Percentiles rank a stretch among this genome's conserved stretches.
These are phyloP conservation scores for Gossypium laxum DNA, from an alignment of 441 rosid genomes.

Conservation along the genomic window DNA sequence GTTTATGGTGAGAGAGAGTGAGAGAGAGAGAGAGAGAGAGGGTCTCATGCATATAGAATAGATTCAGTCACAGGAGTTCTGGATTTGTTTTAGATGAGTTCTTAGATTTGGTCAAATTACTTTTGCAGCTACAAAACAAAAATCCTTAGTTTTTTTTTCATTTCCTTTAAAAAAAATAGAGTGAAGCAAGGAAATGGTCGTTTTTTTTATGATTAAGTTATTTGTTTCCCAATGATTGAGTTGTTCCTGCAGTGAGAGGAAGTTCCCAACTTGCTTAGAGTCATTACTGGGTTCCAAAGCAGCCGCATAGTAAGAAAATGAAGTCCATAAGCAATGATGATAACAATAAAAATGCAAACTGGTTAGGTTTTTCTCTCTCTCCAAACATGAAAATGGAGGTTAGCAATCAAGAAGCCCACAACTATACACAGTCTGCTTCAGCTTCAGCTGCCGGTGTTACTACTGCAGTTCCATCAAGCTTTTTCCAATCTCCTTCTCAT, in stretches of 20 bases:
- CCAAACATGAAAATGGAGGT: slow-evolving; percentile 69
- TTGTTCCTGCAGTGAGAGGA: slow-evolving; percentile 28
- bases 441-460: slow-evolving; percentile 22
- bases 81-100: slow-evolving; percentile 28
- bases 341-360: slow-evolving; percentile 27
- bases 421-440: slow-evolving; percentile 24
- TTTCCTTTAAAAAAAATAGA: neutral
- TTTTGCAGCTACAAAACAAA: slow-evolving; percentile 27
- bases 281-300: slow-evolving; percentile 12
- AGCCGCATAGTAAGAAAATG: slow-evolving; percentile 33
- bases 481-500: slow-evolving; percentile 31
- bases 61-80: slow-evolving; percentile 35
- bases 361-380: slow-evolving; percentile 76
- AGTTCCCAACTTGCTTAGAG: slow-evolving; percentile 19
- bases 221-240: slow-evolving; percentile 53
- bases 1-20: slow-evolving; percentile 18
- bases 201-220: slow-evolving; percentile 28
- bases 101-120: slow-evolving; percentile 32
- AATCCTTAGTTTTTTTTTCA: neutral
- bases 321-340: slow-evolving; percentile 53
- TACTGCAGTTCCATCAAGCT: slow-evolving; percentile 31
- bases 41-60: slow-evolving; percentile 20
- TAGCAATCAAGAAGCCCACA: slow-evolving; percentile 18
- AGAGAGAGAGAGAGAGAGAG: neutral
- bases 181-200: slow-evolving; percentile 11